phyloP scores from a whole-genome alignment of 768 basidiomycete species.

The Rhodosporidiobolus odoratus region DNA sequence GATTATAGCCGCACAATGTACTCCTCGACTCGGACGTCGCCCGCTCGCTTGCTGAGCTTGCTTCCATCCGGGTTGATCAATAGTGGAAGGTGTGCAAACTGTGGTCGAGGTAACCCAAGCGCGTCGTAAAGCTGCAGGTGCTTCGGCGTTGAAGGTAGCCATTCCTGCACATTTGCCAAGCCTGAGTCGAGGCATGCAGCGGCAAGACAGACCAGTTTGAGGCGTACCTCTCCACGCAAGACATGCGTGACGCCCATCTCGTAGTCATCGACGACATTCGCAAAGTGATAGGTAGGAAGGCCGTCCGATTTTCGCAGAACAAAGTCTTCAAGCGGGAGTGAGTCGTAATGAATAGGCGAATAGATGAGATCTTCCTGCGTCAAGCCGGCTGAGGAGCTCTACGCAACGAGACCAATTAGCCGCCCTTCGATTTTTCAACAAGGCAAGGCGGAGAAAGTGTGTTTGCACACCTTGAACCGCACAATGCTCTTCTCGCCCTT shows the following conservation, averaged over 20 bases:
- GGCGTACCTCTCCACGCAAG: constrained; percentile 74
- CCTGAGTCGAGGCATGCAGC: no score
- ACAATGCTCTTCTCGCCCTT: constrained; percentile 75
- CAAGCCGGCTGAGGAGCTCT: constrained; percentile 13
- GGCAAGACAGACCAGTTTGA: neutral
- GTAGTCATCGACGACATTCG: constrained; percentile 91
- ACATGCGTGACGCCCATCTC: constrained; percentile 96
- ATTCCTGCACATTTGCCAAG: constrained; percentile 60
- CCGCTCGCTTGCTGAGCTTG: constrained; percentile 92
- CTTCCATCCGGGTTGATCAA: constrained; percentile 81
- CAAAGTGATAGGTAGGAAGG: constrained; percentile 94
- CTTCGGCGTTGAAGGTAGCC: constrained; percentile 85
- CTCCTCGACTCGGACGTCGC: constrained; percentile 77
- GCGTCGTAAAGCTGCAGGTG: constrained; percentile 84
- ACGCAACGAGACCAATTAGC: neutral
- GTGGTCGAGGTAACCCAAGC: constrained; percentile 64
- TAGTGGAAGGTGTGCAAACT: constrained; percentile 86
- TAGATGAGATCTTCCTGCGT: constrained; percentile 27
- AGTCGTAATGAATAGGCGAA: constrained; percentile 33
- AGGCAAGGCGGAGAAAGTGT: constrained; percentile 34
- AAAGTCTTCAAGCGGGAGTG: constrained; percentile 56
- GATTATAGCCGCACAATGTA: constrained; percentile 61
- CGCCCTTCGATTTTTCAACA: neutral
- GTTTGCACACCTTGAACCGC: constrained; percentile 91
- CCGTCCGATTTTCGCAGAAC: constrained; percentile 85